These are phyloP conservation scores for Eucalyptus decipiens DNA, from an alignment of 345 rosid genomes.

Conservation along the genomic window DNA sequence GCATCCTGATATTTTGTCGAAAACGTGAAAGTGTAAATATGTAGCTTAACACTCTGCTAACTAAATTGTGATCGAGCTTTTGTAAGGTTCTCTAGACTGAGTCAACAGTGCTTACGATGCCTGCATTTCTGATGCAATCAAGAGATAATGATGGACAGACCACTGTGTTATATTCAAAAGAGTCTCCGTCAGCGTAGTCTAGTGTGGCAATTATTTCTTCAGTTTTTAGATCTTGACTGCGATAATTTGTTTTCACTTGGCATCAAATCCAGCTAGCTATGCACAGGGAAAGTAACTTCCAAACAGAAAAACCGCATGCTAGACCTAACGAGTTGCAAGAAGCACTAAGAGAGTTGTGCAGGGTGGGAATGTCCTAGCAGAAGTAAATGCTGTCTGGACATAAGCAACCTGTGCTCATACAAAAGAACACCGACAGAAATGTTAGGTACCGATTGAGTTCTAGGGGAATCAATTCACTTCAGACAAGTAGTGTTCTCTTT, in stretches of 20 bases:
- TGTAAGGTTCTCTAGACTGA: neutral
- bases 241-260: neutral
- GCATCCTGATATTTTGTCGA: neutral
- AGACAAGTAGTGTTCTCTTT: neutral
- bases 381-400: neutral
- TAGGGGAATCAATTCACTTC: neutral
- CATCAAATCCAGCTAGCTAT: neutral
- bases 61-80: neutral
- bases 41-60: neutral
- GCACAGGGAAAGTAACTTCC: neutral
- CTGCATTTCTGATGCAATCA: neutral
- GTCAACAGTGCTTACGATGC: neutral
- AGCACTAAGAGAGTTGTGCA: neutral
- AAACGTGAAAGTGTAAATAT: neutral
- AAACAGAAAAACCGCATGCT: neutral
- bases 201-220: neutral
- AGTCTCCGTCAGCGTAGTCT: neutral
- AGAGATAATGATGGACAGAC: neutral
- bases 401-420: neutral
- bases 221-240: neutral
- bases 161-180: neutral
- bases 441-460: neutral
- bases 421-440: neutral
- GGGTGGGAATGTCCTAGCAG: neutral
- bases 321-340: neutral